A percentile compares a stretch with the other conserved stretches of the same genome.
Evolutionary conservation across 805 yeast genomes (phyloP).

Genomic region (Hanseniaspora mollemarum): DNA sequence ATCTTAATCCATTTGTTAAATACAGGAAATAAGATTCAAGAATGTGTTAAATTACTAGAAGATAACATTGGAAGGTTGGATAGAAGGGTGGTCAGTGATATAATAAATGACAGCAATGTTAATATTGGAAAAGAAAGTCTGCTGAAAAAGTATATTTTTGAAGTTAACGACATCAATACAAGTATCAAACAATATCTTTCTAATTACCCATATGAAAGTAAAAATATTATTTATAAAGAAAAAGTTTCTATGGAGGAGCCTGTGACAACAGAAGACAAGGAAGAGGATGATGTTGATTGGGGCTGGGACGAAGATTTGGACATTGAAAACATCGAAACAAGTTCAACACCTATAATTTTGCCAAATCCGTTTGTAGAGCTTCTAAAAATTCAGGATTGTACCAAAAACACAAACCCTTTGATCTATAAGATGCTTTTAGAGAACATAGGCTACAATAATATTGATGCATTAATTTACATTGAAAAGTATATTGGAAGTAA

Average conservation of each 20-base stretch:
- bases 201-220: neutral
- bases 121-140: neutral
- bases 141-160: neutral
- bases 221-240: neutral
- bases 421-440: neutral
- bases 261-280: neutral
- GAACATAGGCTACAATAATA: neutral
- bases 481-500: neutral
- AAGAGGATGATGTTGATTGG: constrained; percentile 13
- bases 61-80: neutral
- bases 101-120: neutral
- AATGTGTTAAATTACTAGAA: neutral
- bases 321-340: neutral
- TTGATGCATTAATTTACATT: neutral
- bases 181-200: neutral
- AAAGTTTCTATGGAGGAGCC: neutral
- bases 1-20: neutral
- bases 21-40: neutral
- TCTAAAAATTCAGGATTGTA: neutral
- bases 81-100: neutral
- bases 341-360: neutral
- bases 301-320: constrained; percentile 13
- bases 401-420: neutral
- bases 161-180: neutral
- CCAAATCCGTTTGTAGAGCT: neutral